Evolutionary conservation across 1,139 yeast species (phyloP), one percentile per base, ranked within the genome.

Genomic region (Sugiyamaella novakii): DNA sequence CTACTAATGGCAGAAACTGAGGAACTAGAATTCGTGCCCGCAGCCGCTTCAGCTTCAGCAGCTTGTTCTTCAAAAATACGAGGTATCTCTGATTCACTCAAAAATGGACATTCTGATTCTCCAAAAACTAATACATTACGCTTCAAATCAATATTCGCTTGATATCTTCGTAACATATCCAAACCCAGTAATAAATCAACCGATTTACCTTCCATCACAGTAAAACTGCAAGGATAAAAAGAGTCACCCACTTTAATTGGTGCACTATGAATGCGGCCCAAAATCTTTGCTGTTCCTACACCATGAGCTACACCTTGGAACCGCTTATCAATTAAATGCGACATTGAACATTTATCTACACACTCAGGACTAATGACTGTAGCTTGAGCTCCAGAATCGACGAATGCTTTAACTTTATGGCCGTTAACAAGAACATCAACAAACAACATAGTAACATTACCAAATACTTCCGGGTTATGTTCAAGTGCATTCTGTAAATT

Each of bases 331-430:
- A 92, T 81, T 48, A 89, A 71, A 57, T 85, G 80, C 19, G 81
- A 71, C 37, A 92, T 70, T 0, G 87, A 87, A 48, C 92, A 80
- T 50, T 74, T 72, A 55, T 84, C 85, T 0, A 95, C 96, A 57
- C 92, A 74, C 37, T 73, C 70, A 1, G 95, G 86, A 17, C 89
- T 81, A 65, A 84, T 84, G 44, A 91, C 84, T 0, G 98, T 89
- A 36, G 81, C 75, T 66, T 89, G 97, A 0, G 99, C 98, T 1
- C 99, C 98, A 0, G 97, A 82, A 65, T 92, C 99, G 8, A 92
- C 95, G 72, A 92, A 87, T 0, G 98, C 98, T 65, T 87, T 87
- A 6, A 89, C 86, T 19, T 83, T 80, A 43, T 77, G 76, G 0
- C 94, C 92, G 61, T 91, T 89, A 21, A 92, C 84, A 54, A 80